Evolutionary conservation across 192 early-diverging fungal genomes (phyloP).

Genomic region (Coemansia furcata): DNA sequence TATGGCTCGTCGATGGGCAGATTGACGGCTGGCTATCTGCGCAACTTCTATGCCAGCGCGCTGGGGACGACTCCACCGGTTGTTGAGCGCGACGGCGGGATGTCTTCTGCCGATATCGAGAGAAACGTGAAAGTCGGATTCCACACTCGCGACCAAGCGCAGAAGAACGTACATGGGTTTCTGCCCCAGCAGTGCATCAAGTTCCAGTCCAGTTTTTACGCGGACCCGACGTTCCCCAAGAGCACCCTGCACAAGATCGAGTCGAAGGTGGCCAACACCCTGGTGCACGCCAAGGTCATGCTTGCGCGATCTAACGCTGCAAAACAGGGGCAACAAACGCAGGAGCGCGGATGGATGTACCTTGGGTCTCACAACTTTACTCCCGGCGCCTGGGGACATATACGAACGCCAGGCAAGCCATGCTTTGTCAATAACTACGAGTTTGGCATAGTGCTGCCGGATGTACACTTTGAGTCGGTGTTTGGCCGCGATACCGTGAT

Average conservation of each 20-base stretch:
- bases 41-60: constrained; percentile 19
- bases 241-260: constrained; percentile 13
- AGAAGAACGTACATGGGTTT: constrained; percentile 12
- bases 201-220: constrained; percentile 8
- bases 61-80: background rate
- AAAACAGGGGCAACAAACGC: background rate
- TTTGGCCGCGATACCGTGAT: constrained; percentile 22
- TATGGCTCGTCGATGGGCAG: constrained; percentile 44
- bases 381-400: constrained; percentile 32
- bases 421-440: constrained; percentile 40
- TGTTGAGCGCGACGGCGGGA: too few relatives aligned
- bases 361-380: constrained; percentile 47
- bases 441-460: constrained; percentile 34
- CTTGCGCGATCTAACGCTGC: constrained; percentile 11
- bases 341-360: constrained; percentile 37
- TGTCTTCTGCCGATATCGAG: background rate
- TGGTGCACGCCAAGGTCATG: constrained; percentile 34
- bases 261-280: background rate
- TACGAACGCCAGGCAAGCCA: background rate
- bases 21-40: constrained; percentile 6
- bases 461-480: constrained; percentile 11
- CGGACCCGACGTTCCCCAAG: constrained; percentile 1
- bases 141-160: constrained; percentile 26
- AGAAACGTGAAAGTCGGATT: constrained; percentile 21
- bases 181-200: constrained; percentile 12